Evolutionary conservation across 345 rosid species (phyloP).

Genomic region (Turritis glabra): DNA sequence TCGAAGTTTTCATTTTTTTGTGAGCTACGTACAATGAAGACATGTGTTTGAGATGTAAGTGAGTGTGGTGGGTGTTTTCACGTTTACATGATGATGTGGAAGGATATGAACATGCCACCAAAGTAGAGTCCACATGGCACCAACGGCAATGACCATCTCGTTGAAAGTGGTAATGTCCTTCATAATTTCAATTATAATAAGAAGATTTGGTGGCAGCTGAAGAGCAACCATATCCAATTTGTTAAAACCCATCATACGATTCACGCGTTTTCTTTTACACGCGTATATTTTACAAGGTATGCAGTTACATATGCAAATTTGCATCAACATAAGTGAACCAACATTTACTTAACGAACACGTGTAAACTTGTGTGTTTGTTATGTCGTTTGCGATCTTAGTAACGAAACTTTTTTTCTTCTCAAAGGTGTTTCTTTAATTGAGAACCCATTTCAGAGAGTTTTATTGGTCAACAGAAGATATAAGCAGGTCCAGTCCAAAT

Average conservation of each 20-base stretch:
- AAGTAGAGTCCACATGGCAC: slow-evolving; percentile 13
- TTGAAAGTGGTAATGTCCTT: not conserved
- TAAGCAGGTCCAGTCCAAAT: too few species aligned
- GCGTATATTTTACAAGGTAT: not conserved
- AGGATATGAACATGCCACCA: slow-evolving; percentile 4
- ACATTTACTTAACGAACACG: not conserved
- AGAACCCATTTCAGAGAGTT: too few species aligned
- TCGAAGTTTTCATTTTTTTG: not conserved
- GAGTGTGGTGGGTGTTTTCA: not conserved
- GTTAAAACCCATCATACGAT: slow-evolving; percentile 4
- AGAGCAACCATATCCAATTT: not conserved
- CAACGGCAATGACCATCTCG: not conserved
- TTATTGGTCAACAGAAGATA: too few species aligned
- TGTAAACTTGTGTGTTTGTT: too few species aligned
- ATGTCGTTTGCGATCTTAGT: too few species aligned
- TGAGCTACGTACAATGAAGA: not conserved
- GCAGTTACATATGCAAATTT: not conserved
- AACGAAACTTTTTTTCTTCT: too few species aligned
- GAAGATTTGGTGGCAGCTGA: slow-evolving; percentile 31
- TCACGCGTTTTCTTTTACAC: slow-evolving; percentile 8
- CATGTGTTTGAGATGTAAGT: not conserved
- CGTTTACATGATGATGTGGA: slow-evolving; percentile 11
- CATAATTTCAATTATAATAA: not conserved
- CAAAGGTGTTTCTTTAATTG: too few species aligned
- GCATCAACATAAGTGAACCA: not conserved